A percentile compares a stretch with the other conserved stretches of the same genome.
Evolutionary conservation across 306 rosid species (phyloP).

Genomic region (Gastrolobium bilobum): DNA sequence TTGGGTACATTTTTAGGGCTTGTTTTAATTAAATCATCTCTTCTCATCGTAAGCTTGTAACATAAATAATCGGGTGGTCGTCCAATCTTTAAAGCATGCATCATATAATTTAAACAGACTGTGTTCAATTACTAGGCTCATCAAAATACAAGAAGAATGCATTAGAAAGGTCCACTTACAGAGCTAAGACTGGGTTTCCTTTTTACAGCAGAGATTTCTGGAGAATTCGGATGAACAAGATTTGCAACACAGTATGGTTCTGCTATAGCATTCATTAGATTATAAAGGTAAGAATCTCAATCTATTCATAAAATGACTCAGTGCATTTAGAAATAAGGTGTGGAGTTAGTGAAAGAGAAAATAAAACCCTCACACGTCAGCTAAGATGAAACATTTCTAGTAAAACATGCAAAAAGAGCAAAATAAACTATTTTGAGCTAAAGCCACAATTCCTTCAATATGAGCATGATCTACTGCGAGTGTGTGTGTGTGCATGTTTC

Average conservation of each 20-base stretch:
- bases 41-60: slow-evolving; percentile 14
- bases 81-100: slow-evolving; percentile 20
- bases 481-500: background rate
- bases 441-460: slow-evolving; percentile 14
- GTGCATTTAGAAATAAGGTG: slow-evolving; percentile 30
- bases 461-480: background rate
- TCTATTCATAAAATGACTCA: slow-evolving; percentile 24
- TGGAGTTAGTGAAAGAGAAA: slow-evolving; percentile 5
- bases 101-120: background rate
- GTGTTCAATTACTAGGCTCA: slow-evolving; percentile 22
- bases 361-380: slow-evolving; percentile 17
- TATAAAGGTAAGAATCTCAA: slow-evolving; percentile 46
- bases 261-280: slow-evolving; percentile 61
- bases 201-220: slow-evolving; percentile 64
- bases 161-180: slow-evolving; percentile 69
- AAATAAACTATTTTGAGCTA: slow-evolving; percentile 20
- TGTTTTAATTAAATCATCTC: background rate
- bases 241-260: slow-evolving; percentile 65
- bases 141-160: slow-evolving; percentile 37
- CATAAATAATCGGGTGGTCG: slow-evolving; percentile 10
- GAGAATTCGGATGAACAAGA: slow-evolving; percentile 61
- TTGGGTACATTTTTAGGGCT: background rate
- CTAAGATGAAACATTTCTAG: slow-evolving; percentile 17
- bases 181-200: slow-evolving; percentile 65
- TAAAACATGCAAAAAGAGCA: slow-evolving; percentile 23